Percentiles rank a stretch among this genome's conserved stretches.
These are phyloP conservation scores for Tetrahymena malaccensis DNA, from an alignment of 73 alveolate species.

Conservation along the genomic window DNA sequence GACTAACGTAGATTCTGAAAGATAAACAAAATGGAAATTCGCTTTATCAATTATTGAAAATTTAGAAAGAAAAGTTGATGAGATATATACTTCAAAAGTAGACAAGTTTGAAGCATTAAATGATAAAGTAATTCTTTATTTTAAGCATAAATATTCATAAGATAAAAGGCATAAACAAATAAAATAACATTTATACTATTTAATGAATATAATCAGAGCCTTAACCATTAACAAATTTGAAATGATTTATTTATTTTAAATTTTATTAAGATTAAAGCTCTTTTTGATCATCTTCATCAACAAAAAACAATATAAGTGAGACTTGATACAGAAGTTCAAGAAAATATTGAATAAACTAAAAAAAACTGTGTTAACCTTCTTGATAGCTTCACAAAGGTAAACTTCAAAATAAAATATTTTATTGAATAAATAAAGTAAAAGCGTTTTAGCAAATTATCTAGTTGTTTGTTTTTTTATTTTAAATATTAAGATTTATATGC, in stretches of 20 bases:
- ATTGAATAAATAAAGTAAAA: too few species aligned
- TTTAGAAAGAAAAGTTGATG: not conserved
- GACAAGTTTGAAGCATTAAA: not conserved
- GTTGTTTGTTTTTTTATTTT: too few species aligned
- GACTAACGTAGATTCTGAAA: not conserved
- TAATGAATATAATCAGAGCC: too few species aligned
- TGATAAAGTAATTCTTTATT: not conserved
- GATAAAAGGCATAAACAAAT: too few species aligned
- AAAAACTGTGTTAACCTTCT: not conserved
- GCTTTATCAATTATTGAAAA: not conserved
- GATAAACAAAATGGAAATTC: not conserved
- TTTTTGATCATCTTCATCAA: not conserved
- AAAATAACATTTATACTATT: too few species aligned
- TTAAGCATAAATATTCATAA: too few species aligned
- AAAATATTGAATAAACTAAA: not conserved
- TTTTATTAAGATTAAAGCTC: not conserved
- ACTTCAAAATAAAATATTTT: too few species aligned
- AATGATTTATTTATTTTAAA: too few species aligned
- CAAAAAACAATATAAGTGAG: not conserved
- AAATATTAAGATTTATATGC: not conserved
- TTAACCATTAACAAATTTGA: too few species aligned
- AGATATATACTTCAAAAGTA: not conserved
- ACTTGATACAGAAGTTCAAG: not conserved
- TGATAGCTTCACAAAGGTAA: not conserved
- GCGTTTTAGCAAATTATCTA: too few species aligned